Evolutionary conservation across 106 monocot genomes (phyloP).

Genomic region (Agapanthus africanus): DNA sequence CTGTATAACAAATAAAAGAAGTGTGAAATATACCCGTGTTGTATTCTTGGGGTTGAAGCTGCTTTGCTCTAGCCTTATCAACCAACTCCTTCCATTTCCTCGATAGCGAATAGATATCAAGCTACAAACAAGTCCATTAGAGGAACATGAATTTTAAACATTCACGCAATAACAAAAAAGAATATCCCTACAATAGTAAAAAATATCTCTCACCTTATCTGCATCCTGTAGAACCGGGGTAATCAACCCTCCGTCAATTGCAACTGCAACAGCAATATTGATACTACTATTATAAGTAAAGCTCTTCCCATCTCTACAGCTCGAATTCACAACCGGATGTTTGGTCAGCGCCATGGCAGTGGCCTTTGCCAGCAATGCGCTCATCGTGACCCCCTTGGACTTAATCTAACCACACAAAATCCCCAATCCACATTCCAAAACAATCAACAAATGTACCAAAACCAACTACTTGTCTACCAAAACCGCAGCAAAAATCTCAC

Average conservation of each 20-base stretch:
- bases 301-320: conserved; percentile 92
- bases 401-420: conserved; percentile 50
- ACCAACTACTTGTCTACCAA: neutral
- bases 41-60: conserved; percentile 91
- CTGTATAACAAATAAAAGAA: neutral
- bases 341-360: conserved; percentile 72
- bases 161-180: neutral
- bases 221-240: conserved; percentile 89
- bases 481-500: conserved; percentile 20
- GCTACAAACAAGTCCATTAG: conserved; percentile 23
- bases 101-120: conserved; percentile 88
- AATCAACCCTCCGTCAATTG: conserved; percentile 87
- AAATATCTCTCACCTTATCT: conserved; percentile 44
- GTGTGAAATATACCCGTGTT: conserved; percentile 40
- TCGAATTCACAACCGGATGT: conserved; percentile 82
- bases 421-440: conserved; percentile 3
- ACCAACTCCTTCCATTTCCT: conserved; percentile 99
- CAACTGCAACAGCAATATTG: conserved; percentile 91
- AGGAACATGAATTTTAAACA: conserved; percentile 5
- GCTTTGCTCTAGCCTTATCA: conserved; percentile 88
- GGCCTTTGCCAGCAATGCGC: conserved; percentile 80
- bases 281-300: conserved; percentile 86
- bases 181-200: neutral
- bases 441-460: neutral
- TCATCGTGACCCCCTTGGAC: conserved; percentile 95